Evolutionary conservation across 2,329 filamentous ascomycete genomes (phyloP), one percentile per base, ranked within the genome.

Genomic region (Penicillium sumatraense): DNA sequence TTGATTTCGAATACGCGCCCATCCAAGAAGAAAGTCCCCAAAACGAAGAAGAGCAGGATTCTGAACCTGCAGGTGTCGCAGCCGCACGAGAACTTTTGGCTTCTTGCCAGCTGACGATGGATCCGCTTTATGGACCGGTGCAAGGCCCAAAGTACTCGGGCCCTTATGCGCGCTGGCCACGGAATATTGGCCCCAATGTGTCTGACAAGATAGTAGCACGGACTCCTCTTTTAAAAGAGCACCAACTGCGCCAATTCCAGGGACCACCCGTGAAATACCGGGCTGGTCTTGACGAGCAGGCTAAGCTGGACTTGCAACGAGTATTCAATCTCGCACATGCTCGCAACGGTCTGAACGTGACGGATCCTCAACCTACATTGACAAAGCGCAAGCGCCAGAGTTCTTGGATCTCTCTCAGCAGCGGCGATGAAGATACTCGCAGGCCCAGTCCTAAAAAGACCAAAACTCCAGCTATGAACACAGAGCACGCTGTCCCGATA

Each of bases 131-230:
- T 58, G 77, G 77, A 3, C 67, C 72, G 8, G 74, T 72, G 0
- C 63, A 79, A 68, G 77, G 76, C 6, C 71, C 72, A 16, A 54
- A 60, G 13, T 79, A 79, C 49, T 54, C 64, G 27, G 76, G 76
- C 0, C 76, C 77, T 27, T 77, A 68, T 66, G 75, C 74, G 13
- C 58, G 63, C 11, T 77, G 74, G 74, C 75, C 75, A 49, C 71
- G 75, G 4, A 61, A 68, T 24, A 10, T 51, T 11, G 26, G 27
- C 1, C 31, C 61, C 14, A 53, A 59, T 7, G 66, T 64, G 3
- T 52, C 68, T 6, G 21, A 5, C 3, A 60, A 68, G 21, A 36
- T 60, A 14, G 33, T 75, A 3, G 27, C 63, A 14, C 31, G 50
- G 6, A 66, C 67, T 3, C 62, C 64, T 7, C 58, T 77, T 6